These are phyloP conservation scores for Ceratobasidium sp. DNA, from an alignment of 1,284 basidiomycete species.

Conservation along the genomic window DNA sequence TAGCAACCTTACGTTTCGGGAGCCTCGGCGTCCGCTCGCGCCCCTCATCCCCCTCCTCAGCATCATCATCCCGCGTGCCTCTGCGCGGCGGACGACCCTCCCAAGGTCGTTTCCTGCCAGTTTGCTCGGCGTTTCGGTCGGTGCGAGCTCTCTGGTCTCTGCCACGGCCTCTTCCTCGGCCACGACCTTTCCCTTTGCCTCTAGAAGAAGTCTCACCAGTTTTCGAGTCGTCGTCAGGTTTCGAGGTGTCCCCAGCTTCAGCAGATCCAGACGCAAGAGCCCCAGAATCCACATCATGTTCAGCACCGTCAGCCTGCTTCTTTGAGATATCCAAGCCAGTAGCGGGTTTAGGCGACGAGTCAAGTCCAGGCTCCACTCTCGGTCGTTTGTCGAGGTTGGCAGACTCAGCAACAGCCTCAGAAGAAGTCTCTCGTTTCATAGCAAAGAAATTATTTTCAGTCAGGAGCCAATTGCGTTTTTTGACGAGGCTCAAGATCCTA, in stretches of 20 bases:
- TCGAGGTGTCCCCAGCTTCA: neutral
- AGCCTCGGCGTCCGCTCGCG: slow-evolving; percentile 42
- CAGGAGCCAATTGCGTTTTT: neutral
- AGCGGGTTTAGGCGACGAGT: neutral
- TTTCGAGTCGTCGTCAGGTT: neutral
- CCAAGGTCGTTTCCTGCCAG: slow-evolving; percentile 25
- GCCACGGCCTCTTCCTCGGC: slow-evolving; percentile 16
- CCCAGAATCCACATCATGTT: neutral
- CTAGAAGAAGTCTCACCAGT: neutral
- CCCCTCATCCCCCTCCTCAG: slow-evolving; percentile 44
- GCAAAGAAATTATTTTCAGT: neutral
- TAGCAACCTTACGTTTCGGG: slow-evolving; percentile 77
- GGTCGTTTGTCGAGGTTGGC: slow-evolving; percentile 22
- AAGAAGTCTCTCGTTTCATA: slow-evolving; percentile 38
- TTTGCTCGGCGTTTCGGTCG: slow-evolving; percentile 32
- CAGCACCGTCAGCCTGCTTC: neutral
- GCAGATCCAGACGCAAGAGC: neutral
- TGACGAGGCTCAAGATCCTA: neutral
- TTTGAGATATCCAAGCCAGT: too few species aligned
- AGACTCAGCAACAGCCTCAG: neutral
- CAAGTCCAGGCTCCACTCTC: slow-evolving; percentile 1
- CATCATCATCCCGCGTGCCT: slow-evolving; percentile 44
- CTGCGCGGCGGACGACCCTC: slow-evolving; percentile 18
- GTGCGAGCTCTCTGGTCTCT: slow-evolving; percentile 30
- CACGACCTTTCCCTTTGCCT: slow-evolving; percentile 9